Base-by-base conservation (phyloP, 805 yeast genomes). In the Candida sithepensis region DNA sequence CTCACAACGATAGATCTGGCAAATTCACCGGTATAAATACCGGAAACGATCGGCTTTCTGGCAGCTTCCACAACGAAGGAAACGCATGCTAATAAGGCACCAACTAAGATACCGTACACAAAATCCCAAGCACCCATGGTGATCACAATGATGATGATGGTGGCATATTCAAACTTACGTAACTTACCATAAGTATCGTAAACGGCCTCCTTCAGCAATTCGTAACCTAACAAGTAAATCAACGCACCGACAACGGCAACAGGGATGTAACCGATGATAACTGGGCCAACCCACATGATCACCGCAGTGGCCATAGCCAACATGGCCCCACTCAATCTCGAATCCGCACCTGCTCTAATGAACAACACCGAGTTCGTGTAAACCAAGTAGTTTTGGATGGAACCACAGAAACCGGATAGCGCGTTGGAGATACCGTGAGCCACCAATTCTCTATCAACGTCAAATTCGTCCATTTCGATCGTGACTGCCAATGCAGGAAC, bases 401-500 rank as follows among this genome's bases (percentile, higher is more conserved):
- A 84, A 0, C 99, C 99, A 39, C 78, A 59, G 19, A 82, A 51
- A 1, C 98, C 99, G 42, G 96, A 85, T 6, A 94, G 57, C 10
- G 85, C 82, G 63, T 94, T 94, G 4, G 97, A 88, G 50, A 85
- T 77, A 3, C 99, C 99, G 67, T 94, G 99, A 0, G 97, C 97
- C 28, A 92, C 84, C 48, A 94, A 75, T 67, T 94, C 99, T 49
- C 91, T 76, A 65, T 94, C 96, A 37, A 94, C 96, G 63, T 91
- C 96, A 55, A 87, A 80, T 47, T 84, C 83, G 65, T 87, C 94
- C 77, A 87, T 84, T 3, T 88, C 88, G 1, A 88, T 78, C 5
- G 96, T 85, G 16, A 91, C 94, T 0, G 98, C 97, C 41, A 94
- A 73, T 0, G 99, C 98, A 1, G 99, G 99, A 13, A 94, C 97